Evolutionary conservation across 179 eudicot genomes (phyloP), one percentile per base, ranked within the genome.

Genomic region (Actinidia polygama): DNA sequence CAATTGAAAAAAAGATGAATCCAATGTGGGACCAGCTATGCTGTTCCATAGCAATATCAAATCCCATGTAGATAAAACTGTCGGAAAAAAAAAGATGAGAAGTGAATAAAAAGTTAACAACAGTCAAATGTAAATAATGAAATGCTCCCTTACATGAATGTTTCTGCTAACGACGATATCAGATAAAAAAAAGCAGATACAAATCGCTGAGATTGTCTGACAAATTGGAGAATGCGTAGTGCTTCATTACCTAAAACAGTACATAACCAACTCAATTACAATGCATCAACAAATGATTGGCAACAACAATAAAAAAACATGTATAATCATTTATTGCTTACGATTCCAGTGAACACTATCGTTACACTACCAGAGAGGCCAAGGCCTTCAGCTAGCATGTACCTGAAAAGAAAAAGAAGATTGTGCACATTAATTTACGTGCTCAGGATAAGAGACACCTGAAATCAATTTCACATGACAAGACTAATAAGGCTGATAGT

Each of bases 371-470:
- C 98, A 80, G 99, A 97, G 79, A 97, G 97, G 81, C 99, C 99
- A 85, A 97, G 98, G 72, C 99, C 99, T 90, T 97, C 99, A 7
- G 99, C 95, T 83, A 97, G 93, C 99, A 97, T 97, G 90, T 97
- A 97, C 86, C 99, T 97, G 81, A 24, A 85, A 78, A 82, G 66
- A 54, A 47, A 15, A 15, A 44, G 14, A 77, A 21, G 77, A 19
- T 79, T 47, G 74, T 57, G 49, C 64, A 84, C 49, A n/a, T 78
- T n/a, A 74, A 74, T 26, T 53, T n/a, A 76, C 4, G 15, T 26
- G 67, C 6, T 19, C 44, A 78, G 64, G 16, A 49, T 40, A 44
- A 73, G 16, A 21, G 24, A 24, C 73, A 61, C 51, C 55, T 63
- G 53, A 26, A 75, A 79, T 16, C 44, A 58, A 66, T 80, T 36